Percentiles rank a stretch among this genome's conserved stretches.
These are phyloP conservation scores for Septoria linicola DNA, from an alignment of 2,329 filamentous ascomycete species.

Conservation along the genomic window DNA sequence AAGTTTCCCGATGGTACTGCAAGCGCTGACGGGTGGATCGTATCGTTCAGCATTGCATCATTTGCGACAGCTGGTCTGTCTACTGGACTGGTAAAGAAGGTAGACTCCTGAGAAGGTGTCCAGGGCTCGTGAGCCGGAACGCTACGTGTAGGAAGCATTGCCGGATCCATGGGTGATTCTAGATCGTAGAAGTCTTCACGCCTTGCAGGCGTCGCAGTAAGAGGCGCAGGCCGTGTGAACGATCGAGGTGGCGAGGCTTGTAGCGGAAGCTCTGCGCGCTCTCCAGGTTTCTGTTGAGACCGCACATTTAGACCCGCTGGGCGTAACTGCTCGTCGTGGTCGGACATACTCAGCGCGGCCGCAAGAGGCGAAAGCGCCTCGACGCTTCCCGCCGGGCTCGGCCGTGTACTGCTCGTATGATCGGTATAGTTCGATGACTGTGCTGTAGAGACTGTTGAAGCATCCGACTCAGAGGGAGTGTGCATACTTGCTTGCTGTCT, in stretches of 20 bases:
- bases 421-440: conserved; percentile 25
- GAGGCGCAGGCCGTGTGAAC: neutral
- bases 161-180: conserved; percentile 39
- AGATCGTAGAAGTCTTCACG: conserved; percentile 12
- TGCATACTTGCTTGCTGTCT: conserved; percentile 30
- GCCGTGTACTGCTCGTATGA: conserved; percentile 32
- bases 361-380: conserved; percentile 31
- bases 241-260: conserved; percentile 27
- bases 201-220: neutral
- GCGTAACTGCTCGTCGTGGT: conserved; percentile 31
- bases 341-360: conserved; percentile 18
- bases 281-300: conserved; percentile 28
- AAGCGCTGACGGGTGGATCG: neutral
- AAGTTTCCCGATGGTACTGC: neutral
- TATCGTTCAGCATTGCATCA: neutral
- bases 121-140: conserved; percentile 22
- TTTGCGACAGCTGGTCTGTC: conserved; percentile 5
- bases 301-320: conserved; percentile 29
- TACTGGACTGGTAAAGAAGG: conserved; percentile 4
- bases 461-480: conserved; percentile 33
- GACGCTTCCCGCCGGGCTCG: conserved; percentile 37
- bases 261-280: conserved; percentile 30
- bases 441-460: conserved; percentile 31
- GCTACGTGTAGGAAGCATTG: conserved; percentile 15
- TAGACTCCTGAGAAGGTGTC: conserved; percentile 7